Evolutionary conservation across 257 asterid species (phyloP), one percentile per base, ranked within the genome.

Genomic region (Solanum ossicruentum): DNA sequence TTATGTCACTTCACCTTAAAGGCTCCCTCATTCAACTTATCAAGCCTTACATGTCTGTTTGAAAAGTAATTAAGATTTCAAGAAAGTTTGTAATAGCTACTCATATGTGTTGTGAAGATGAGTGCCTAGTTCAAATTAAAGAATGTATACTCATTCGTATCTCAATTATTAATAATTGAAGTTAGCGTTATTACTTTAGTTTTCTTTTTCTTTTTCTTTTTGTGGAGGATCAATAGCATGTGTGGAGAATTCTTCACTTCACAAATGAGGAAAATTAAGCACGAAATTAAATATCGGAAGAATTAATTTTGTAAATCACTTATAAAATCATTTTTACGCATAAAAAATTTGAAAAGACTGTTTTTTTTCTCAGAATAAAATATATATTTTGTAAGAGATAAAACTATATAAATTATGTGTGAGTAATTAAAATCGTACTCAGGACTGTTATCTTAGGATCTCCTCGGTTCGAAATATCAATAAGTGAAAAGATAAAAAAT

Each of bases 1-100:
- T 94, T 43, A 94, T 94, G 98, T 93, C 98, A 3, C 97, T 91
- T 84, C 98, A 93, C 89, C 90, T 94, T 55, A 92, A 95, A 81
- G 97, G 98, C 56, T 85, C 93, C 5, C 93, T 94, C 80, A 57
- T 87, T 45, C 91, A 89, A 15, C 84, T 88, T n/a, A 89, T 94
- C 85, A 83, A 87, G 84, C 93, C 93, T 0, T 88, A 88, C 23
- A 23, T 81, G 57, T 54, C 55, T 60, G 12, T 0, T 75, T 49
- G 23, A 75, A 75, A 6, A 7, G 8, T 4, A 39, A 70, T 17
- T 17, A 43, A 72, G 26, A 41, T 47, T n/a, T 75, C 21, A 21
- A 39, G 78, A 17, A 75, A 47, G 36, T 3, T 73, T 26, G 28
- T 28, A 28, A 28, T 28, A 28, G 32, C 32, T 28, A 28, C 32